Evolutionary conservation across 768 basidiomycete genomes (phyloP).

Genomic region (Collybia nuda): DNA sequence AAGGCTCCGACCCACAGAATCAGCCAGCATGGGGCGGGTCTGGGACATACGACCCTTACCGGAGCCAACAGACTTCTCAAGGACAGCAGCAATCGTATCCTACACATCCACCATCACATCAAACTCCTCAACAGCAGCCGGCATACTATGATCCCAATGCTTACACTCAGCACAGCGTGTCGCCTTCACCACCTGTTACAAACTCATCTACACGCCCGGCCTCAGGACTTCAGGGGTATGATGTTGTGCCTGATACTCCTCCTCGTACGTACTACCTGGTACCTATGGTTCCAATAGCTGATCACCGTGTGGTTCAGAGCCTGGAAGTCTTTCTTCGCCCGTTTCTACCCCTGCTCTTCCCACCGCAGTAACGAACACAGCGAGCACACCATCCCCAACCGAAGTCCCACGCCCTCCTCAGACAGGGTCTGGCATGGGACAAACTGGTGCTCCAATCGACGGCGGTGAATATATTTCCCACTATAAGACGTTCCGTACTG

Average conservation of each 20-base stretch:
- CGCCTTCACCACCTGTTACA: constrained; percentile 5
- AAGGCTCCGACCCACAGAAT: not conserved
- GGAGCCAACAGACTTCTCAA: constrained; percentile 3
- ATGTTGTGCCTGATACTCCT: constrained; percentile 7
- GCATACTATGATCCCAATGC: constrained; percentile 32
- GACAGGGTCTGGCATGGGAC: constrained; percentile 1
- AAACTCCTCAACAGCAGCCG: constrained; percentile 18
- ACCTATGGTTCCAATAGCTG: not conserved
- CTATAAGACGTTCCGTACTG: not conserved
- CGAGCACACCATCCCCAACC: not conserved
- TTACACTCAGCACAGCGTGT: not conserved
- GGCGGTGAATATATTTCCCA: constrained; percentile 20
- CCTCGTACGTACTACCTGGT: not conserved
- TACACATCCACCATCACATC: not conserved
- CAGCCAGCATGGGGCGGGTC: constrained; percentile 12
- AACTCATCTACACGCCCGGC: not conserved
- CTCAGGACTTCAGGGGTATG: constrained; percentile 14
- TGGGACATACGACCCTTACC: constrained; percentile 9
- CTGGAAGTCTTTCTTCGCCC: not conserved
- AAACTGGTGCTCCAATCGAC: constrained; percentile 26
- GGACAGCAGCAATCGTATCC: constrained; percentile 1
- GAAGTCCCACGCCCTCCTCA: constrained; percentile 9
- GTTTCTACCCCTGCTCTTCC: not conserved
- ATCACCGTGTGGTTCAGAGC: no score
- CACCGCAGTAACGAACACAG: not conserved